These are phyloP conservation scores for Phytophthora tubulina DNA, from an alignment of 352 stramenopile species.

Conservation along the genomic window DNA sequence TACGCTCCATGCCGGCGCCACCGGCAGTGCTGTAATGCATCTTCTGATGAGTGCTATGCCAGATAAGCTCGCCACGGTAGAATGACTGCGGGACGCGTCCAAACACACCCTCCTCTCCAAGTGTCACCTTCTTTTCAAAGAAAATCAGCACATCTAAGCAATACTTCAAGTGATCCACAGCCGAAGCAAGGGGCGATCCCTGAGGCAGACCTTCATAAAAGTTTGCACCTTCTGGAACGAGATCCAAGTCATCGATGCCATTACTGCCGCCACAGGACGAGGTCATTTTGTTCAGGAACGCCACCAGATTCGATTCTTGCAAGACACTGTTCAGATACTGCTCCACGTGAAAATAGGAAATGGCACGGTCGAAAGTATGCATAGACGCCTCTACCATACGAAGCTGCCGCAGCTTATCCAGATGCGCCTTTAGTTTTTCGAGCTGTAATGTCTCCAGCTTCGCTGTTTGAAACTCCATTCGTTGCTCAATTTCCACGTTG, in stretches of 20 bases:
- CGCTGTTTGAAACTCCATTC: constrained; percentile 76
- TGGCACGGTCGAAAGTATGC: constrained; percentile 82
- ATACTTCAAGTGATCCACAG: constrained; percentile 84
- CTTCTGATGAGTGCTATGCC: constrained; percentile 54
- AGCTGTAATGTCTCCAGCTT: constrained; percentile 73
- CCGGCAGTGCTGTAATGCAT: constrained; percentile 43
- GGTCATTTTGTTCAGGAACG: constrained; percentile 81
- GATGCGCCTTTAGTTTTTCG: constrained; percentile 69
- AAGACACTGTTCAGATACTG: constrained; percentile 84
- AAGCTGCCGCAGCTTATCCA: constrained; percentile 78
- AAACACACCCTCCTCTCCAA: constrained; percentile 73
- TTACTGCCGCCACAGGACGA: constrained; percentile 46
- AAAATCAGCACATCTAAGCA: constrained; percentile 87
- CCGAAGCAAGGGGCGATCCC: constrained; percentile 58
- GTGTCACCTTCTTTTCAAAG: constrained; percentile 88
- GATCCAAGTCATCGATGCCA: constrained; percentile 56
- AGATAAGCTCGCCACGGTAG: constrained; percentile 79
- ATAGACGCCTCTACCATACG: constrained; percentile 81
- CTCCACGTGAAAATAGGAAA: constrained; percentile 86
- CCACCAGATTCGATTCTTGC: constrained; percentile 72
- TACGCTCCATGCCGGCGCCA: constrained; percentile 56
- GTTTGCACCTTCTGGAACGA: constrained; percentile 67
- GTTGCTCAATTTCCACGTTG: constrained; percentile 64
- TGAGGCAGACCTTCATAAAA: constrained; percentile 75
- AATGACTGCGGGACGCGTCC: constrained; percentile 81